Percentiles rank a stretch among this genome's conserved stretches.
Evolutionary conservation across 2,329 filamentous ascomycete species (phyloP).

Genomic region (Fusarium mexicanum): DNA sequence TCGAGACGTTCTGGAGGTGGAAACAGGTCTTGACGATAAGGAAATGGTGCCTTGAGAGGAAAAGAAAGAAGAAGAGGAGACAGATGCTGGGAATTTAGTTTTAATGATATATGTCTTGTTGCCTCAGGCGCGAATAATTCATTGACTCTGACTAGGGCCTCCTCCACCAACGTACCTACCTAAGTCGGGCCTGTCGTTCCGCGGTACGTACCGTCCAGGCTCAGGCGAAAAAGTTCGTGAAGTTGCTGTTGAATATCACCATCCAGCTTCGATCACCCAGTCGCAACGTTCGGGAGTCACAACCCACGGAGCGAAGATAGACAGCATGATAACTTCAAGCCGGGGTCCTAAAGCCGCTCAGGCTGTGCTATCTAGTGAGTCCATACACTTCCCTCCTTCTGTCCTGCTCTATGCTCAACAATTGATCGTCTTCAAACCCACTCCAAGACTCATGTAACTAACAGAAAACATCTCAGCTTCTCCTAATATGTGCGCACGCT

Average conservation of each 20-base stretch:
- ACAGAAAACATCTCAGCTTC: conserved; percentile 35
- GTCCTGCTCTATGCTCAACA: not conserved
- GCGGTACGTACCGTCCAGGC: conserved; percentile 41
- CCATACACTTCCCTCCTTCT: not conserved
- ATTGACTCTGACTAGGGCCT: not conserved
- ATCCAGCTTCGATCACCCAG: conserved; percentile 25
- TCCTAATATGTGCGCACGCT: conserved; percentile 51
- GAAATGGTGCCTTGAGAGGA: conserved; percentile 76
- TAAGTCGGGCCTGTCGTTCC: not conserved
- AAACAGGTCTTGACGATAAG: conserved; percentile 93
- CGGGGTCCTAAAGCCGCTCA: conserved; percentile 63
- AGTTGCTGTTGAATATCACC: conserved; percentile 33
- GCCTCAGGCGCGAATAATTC: conserved; percentile 42
- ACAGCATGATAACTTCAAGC: conserved; percentile 63
- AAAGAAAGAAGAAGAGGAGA: conserved; percentile 41
- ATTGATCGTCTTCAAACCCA: not conserved
- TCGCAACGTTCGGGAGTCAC: conserved; percentile 25
- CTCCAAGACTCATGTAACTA: conserved; percentile 11
- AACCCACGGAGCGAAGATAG: conserved; percentile 10
- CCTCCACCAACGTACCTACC: too few relatives aligned
- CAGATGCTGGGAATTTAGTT: conserved; percentile 18
- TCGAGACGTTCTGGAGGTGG: conserved; percentile 79
- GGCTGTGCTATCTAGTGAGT: conserved; percentile 61
- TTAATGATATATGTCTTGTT: conserved; percentile 9
- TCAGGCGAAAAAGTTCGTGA: conserved; percentile 43